phyloP scores from a whole-genome alignment of 306 rosid genomes.

The Macrotyloma uniflorum region DNA sequence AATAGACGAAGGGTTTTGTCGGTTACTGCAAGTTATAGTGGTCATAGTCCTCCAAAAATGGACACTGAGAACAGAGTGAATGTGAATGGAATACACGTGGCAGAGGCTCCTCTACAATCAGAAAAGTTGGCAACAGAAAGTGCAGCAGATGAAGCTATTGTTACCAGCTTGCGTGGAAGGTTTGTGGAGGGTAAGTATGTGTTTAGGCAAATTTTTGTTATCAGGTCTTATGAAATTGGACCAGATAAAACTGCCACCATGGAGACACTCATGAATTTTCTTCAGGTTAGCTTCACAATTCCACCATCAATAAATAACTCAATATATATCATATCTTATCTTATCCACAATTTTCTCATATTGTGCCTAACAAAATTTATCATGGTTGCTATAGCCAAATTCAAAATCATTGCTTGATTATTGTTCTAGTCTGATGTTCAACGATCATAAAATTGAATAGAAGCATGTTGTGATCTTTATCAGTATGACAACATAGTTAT shows the following conservation, averaged over 20 bases:
- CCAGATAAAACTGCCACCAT: slow-evolving; percentile 80
- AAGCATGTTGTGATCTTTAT: background rate
- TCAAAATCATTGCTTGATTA: background rate
- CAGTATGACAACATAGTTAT: background rate
- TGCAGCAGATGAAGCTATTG: slow-evolving; percentile 47
- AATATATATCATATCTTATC: background rate
- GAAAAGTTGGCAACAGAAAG: slow-evolving; percentile 24
- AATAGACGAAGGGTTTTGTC: slow-evolving; percentile 28
- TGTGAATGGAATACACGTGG: slow-evolving; percentile 59
- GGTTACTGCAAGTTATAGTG: slow-evolving; percentile 28
- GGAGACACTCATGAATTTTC: slow-evolving; percentile 83
- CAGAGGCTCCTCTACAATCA: slow-evolving; percentile 22
- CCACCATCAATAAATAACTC: background rate
- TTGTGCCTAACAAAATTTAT: background rate
- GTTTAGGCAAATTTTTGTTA: slow-evolving; percentile 61
- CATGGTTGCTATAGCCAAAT: background rate
- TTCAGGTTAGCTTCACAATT: slow-evolving; percentile 56
- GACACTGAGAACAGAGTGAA: slow-evolving; percentile 52
- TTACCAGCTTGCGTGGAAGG: slow-evolving; percentile 62
- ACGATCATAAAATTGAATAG: background rate
- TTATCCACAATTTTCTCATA: background rate
- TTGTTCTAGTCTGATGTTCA: no score
- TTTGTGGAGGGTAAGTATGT: slow-evolving; percentile 75
- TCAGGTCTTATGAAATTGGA: slow-evolving; percentile 81
- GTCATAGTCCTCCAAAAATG: slow-evolving; percentile 31